phyloP scores from a whole-genome alignment of 2,329 filamentous ascomycete genomes.

The Paraphaeosphaeria minitans region DNA sequence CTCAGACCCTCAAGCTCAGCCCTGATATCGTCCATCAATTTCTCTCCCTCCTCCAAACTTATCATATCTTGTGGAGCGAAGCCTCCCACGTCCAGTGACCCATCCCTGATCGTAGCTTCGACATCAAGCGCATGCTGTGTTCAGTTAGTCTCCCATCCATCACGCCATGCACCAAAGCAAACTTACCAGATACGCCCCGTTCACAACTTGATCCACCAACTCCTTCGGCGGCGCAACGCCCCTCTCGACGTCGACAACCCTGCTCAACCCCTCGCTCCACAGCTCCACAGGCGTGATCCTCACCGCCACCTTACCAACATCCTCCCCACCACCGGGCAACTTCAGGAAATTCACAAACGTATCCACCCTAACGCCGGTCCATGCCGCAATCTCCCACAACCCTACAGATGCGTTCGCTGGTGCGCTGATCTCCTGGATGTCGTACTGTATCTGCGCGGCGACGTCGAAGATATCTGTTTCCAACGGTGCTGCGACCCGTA shows the following conservation, averaged over 20 bases:
- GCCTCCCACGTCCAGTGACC: constrained; percentile 58
- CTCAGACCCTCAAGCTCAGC: constrained; percentile 16
- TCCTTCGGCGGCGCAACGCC: constrained; percentile 23
- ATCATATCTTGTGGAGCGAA: constrained; percentile 56
- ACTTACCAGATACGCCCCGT: constrained; percentile 48
- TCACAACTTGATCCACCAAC: constrained; percentile 29
- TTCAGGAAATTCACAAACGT: constrained; percentile 83
- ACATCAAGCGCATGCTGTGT: constrained; percentile 60
- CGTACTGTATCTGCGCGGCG: constrained; percentile 68
- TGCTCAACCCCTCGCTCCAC: constrained; percentile 29
- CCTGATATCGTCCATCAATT: constrained; percentile 42
- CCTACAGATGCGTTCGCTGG: constrained; percentile 63
- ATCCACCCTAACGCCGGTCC: constrained; percentile 74
- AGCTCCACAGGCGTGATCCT: constrained; percentile 23
- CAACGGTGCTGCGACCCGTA: constrained; percentile 58
- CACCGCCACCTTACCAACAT: constrained; percentile 14
- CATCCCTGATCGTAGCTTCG: constrained; percentile 57
- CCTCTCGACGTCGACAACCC: constrained; percentile 17
- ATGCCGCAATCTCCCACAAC: constrained; percentile 72
- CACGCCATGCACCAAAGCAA: neutral
- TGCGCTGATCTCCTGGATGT: constrained; percentile 66
- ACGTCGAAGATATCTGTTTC: constrained; percentile 51
- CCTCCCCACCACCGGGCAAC: constrained; percentile 49
- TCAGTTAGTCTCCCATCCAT: constrained; percentile 16
- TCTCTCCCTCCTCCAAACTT: constrained; percentile 42